Evolutionary conservation across 495 filamentous ascomycete genomes (phyloP).

Genomic region (Neurospora sp.): DNA sequence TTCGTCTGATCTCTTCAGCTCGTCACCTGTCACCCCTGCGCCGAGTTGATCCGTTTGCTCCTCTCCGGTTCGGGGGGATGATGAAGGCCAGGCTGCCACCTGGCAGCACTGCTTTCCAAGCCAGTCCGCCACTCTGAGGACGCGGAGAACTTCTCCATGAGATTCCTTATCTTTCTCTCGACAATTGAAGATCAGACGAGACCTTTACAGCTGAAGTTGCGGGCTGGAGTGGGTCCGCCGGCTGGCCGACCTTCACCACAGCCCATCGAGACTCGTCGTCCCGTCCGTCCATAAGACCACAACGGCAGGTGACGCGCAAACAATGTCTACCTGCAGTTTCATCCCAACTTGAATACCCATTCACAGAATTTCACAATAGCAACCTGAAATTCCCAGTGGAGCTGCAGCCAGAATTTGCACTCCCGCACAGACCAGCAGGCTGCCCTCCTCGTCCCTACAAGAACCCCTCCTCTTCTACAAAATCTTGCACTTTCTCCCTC

Average conservation of each 20-base stretch:
- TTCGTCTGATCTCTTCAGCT: neutral
- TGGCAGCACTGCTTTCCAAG: neutral
- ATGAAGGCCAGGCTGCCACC: neutral
- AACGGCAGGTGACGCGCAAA: neutral
- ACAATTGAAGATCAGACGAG: neutral
- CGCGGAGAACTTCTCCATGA: neutral
- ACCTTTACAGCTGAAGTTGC: neutral
- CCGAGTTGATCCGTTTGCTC: neutral
- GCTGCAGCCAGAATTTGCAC: neutral
- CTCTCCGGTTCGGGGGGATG: neutral
- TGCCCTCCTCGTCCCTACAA: neutral
- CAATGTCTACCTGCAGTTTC: neutral
- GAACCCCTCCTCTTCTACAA: neutral
- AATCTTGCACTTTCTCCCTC: neutral
- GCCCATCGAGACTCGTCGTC: neutral
- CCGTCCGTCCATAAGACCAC: neutral
- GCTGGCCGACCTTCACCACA: neutral
- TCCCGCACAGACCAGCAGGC: neutral
- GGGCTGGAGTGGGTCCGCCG: neutral
- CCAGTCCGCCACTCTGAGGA: neutral
- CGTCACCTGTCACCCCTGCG: neutral
- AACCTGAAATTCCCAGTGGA: neutral
- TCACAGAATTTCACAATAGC: neutral
- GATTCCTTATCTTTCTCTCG: neutral
- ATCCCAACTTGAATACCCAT: neutral